phyloP scores from a whole-genome alignment of 768 basidiomycete species.

The Agrocybe chaxingu region DNA sequence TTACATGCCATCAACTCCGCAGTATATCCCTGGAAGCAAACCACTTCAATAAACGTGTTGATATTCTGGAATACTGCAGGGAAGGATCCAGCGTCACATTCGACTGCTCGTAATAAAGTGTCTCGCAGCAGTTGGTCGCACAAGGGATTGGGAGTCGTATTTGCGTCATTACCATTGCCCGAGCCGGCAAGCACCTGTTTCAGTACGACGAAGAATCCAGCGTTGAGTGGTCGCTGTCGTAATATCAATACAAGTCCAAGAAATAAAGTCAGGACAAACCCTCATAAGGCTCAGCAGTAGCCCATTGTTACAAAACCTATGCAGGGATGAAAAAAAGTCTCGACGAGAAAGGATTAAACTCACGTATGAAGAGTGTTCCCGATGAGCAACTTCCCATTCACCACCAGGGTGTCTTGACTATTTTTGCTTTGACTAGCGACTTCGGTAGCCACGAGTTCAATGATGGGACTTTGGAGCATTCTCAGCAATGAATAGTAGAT shows the following conservation, averaged over 20 bases:
- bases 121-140: slow-evolving; percentile 57
- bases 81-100: slow-evolving; percentile 47
- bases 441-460: slow-evolving; percentile 49
- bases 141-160: slow-evolving; percentile 27
- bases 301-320: slow-evolving; percentile 56
- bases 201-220: slow-evolving; percentile 52
- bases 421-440: slow-evolving; percentile 44
- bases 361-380: slow-evolving; percentile 49
- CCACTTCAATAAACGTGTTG: slow-evolving; percentile 51
- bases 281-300: slow-evolving; percentile 57
- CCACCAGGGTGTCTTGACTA: slow-evolving; percentile 54
- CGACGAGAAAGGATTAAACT: slow-evolving; percentile 11
- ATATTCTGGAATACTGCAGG: slow-evolving; percentile 59
- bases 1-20: slow-evolving; percentile 54
- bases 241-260: not conserved
- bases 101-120: slow-evolving; percentile 42
- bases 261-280: slow-evolving; percentile 27
- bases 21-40: slow-evolving; percentile 52
- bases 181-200: slow-evolving; percentile 39
- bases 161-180: slow-evolving; percentile 25
- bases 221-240: slow-evolving; percentile 40
- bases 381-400: slow-evolving; percentile 56
- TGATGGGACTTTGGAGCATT: slow-evolving; percentile 37
- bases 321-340: not conserved
- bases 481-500: not conserved